A percentile compares a stretch with the other conserved stretches of the same genome.
phyloP scores from a whole-genome alignment of 306 rosid species.

The Carpinus viminea region DNA sequence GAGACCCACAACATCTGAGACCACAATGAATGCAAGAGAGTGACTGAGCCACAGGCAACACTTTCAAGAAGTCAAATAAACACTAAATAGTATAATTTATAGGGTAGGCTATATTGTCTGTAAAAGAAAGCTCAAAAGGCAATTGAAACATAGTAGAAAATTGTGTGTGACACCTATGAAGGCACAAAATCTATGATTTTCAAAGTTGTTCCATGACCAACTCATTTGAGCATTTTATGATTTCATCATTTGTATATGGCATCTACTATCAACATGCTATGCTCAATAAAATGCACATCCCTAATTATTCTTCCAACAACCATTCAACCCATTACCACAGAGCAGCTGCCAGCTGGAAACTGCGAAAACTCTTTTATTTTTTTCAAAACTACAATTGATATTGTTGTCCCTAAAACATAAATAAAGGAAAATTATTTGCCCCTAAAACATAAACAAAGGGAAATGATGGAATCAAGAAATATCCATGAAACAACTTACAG shows the following conservation, averaged over 20 bases:
- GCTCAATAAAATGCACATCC: background rate
- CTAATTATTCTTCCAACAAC: background rate
- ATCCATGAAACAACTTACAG: conserved; percentile 52
- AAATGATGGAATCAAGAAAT: background rate
- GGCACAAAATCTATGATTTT: background rate
- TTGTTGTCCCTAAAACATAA: background rate
- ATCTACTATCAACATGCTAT: background rate
- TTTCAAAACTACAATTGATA: background rate
- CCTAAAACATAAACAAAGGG: background rate
- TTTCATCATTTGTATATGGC: background rate
- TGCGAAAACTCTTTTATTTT: background rate
- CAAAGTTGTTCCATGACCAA: background rate
- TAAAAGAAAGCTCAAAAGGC: background rate
- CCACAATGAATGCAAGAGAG: background rate
- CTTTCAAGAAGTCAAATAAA: background rate
- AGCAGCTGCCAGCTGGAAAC: background rate
- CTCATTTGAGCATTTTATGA: background rate
- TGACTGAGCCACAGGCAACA: background rate
- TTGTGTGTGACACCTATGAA: background rate
- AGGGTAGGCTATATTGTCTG: background rate
- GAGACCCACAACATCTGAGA: background rate
- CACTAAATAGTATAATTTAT: background rate
- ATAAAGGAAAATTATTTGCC: background rate
- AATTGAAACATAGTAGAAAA: background rate
- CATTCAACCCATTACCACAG: background rate